Percentiles rank a stretch among this genome's conserved stretches.
phyloP scores from a whole-genome alignment of 2,329 filamentous ascomycete genomes.

The Colletotrichum navitas region DNA sequence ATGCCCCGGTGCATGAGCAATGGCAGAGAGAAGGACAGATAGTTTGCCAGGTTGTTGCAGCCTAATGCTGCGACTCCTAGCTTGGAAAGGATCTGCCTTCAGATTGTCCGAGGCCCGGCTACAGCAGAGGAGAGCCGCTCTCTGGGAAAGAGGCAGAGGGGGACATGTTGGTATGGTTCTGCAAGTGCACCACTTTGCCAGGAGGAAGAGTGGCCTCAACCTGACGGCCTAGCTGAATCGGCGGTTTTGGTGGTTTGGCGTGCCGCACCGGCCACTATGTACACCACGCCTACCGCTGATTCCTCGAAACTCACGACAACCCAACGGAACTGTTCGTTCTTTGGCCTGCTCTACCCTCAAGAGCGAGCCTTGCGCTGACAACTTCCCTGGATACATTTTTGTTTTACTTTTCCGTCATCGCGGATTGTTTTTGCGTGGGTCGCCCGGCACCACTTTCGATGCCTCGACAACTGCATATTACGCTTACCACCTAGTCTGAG shows the following conservation, averaged over 20 bases:
- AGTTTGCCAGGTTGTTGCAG: conserved; percentile 29
- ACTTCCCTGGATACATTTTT: background rate
- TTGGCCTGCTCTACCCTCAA: background rate
- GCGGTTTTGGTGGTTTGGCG: conserved; percentile 14
- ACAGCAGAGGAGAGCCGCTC: conserved; percentile 9
- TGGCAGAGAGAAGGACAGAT: conserved; percentile 32
- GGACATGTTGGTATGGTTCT: conserved; percentile 20
- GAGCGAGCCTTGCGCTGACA: conserved; percentile 15
- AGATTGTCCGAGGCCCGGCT: conserved; percentile 15
- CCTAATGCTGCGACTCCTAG: conserved; percentile 6
- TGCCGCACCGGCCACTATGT: conserved; percentile 11
- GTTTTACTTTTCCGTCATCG: background rate
- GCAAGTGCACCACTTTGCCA: conserved; percentile 36
- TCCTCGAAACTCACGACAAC: conserved; percentile 1
- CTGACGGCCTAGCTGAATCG: conserved; percentile 15
- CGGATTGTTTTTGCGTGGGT: conserved; percentile 13
- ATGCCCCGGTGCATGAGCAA: conserved; percentile 18
- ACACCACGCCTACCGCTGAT: conserved; percentile 17
- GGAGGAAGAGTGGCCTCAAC: conserved; percentile 4
- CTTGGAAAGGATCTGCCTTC: background rate
- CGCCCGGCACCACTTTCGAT: conserved; percentile 10
- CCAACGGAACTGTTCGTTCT: conserved; percentile 4
- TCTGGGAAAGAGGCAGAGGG: conserved; percentile 8
- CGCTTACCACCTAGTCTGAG: conserved; percentile 17
- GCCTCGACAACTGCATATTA: conserved; percentile 39